Conservation (phyloP, 164 flowering plant species). For the Kalanchoe fedtschenkoi region DNA sequence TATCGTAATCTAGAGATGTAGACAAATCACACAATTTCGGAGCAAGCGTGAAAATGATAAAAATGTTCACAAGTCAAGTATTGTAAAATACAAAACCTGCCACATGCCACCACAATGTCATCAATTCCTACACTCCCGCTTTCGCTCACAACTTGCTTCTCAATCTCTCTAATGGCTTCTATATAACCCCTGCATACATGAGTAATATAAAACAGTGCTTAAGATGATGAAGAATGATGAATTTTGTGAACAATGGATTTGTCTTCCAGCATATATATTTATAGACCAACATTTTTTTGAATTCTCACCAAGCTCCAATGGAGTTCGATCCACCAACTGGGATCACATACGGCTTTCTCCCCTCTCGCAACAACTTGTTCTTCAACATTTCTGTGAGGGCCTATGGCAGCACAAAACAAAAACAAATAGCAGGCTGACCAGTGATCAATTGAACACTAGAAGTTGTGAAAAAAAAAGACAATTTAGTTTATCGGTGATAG, state of each 20-base stretch:
- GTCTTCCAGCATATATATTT: not conserved
- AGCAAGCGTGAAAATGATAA: not conserved
- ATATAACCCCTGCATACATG: slow-evolving; percentile 64
- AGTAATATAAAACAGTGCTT: not conserved
- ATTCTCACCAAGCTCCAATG: slow-evolving; percentile 79
- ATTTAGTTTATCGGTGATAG: too few species aligned
- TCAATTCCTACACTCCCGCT: slow-evolving; percentile 32
- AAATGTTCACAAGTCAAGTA: not conserved
- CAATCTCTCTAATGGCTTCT: slow-evolving; percentile 78
- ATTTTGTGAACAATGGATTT: not conserved
- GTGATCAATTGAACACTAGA: too few species aligned
- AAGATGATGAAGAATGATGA: not conserved
- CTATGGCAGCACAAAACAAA: slow-evolving; percentile 20
- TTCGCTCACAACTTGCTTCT: slow-evolving; percentile 43
- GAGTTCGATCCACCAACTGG: slow-evolving; percentile 99
- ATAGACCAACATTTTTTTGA: not conserved
- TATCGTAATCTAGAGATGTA: not conserved
- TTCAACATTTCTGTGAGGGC: slow-evolving; percentile 58
- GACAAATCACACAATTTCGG: not conserved
- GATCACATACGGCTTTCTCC: slow-evolving; percentile 89
- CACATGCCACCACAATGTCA: slow-evolving; percentile 88
- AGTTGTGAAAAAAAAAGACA: too few species aligned
- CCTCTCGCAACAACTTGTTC: slow-evolving; percentile 67
- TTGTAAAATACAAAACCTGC: slow-evolving; percentile 49
- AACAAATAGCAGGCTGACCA: too few species aligned